Conservation (phyloP, 352 stramenopile genomes). For the Phytophthora tentaculata region DNA sequence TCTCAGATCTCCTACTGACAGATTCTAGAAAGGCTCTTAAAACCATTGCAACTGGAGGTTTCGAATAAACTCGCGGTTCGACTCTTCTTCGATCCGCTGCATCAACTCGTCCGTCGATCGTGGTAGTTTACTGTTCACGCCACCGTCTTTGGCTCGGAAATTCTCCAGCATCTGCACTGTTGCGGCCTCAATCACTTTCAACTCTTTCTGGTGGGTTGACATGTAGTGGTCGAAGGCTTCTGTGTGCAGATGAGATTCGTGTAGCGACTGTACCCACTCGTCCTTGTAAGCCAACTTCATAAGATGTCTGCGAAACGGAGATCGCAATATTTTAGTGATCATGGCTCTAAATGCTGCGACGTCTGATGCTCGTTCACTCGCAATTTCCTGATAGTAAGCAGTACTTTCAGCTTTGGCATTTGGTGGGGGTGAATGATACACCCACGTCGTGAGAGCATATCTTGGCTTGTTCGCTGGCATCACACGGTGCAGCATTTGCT, state of each 20-base stretch:
- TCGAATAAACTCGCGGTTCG: conserved; percentile 26
- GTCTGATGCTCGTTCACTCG: not conserved
- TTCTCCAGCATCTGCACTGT: conserved; percentile 66
- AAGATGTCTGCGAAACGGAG: conserved; percentile 68
- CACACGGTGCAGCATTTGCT: conserved; percentile 85
- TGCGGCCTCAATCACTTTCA: conserved; percentile 54
- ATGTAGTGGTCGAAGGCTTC: conserved; percentile 68
- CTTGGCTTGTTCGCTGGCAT: conserved; percentile 53
- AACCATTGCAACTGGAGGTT: conserved; percentile 57
- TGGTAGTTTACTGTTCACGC: conserved; percentile 38
- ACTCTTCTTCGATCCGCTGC: conserved; percentile 24
- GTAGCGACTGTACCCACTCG: conserved; percentile 65
- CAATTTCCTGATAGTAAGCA: conserved; percentile 31
- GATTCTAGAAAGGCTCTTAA: conserved; percentile 30
- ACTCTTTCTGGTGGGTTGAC: conserved; percentile 58
- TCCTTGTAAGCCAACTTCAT: conserved; percentile 59
- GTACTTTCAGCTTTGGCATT: conserved; percentile 24
- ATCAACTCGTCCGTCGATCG: conserved; percentile 38
- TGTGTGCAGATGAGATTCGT: conserved; percentile 61
- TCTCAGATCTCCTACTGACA: too few relatives aligned
- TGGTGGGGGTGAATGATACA: conserved; percentile 48
- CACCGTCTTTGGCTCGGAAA: conserved; percentile 54
- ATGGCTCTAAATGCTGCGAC: conserved; percentile 32
- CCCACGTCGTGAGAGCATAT: conserved; percentile 77
- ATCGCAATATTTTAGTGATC: conserved; percentile 61